phyloP scores from a whole-genome alignment of 768 basidiomycete genomes.

The Nidularia pulvinata region DNA sequence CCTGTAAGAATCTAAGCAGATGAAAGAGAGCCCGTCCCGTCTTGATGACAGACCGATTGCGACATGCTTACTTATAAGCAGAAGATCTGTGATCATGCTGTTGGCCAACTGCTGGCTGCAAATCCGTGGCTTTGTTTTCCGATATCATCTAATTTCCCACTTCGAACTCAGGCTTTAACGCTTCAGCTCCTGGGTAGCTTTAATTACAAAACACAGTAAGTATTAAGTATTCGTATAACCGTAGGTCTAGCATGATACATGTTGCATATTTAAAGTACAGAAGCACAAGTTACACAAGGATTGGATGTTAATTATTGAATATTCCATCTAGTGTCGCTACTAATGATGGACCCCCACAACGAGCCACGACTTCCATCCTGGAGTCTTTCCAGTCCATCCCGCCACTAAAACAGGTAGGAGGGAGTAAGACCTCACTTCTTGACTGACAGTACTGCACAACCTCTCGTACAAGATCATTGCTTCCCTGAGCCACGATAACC shows the following conservation, averaged over 20 bases:
- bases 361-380: constrained; percentile 10
- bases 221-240: too few relatives aligned
- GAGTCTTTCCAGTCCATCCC: constrained; percentile 13
- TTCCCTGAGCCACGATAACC: constrained; percentile 51
- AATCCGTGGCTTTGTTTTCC: background rate
- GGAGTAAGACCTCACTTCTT: constrained; percentile 30
- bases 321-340: too few relatives aligned
- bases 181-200: too few relatives aligned
- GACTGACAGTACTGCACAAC: constrained; percentile 60
- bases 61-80: background rate
- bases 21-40: background rate
- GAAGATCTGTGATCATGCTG: background rate
- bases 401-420: constrained; percentile 50
- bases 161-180: too few relatives aligned
- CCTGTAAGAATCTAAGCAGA: background rate
- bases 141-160: too few relatives aligned
- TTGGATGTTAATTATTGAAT: too few relatives aligned
- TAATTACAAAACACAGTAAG: too few relatives aligned
- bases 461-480: constrained; percentile 42
- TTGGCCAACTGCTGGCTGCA: background rate
- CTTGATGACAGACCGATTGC: background rate
- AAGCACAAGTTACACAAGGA: too few relatives aligned
- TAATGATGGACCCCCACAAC: too few relatives aligned
- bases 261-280: too few relatives aligned
- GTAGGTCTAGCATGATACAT: too few relatives aligned